Evolutionary conservation across 108 stramenopile genomes (phyloP), one percentile per base, ranked within the genome.

Genomic region (Cyclotella kingstonii): DNA sequence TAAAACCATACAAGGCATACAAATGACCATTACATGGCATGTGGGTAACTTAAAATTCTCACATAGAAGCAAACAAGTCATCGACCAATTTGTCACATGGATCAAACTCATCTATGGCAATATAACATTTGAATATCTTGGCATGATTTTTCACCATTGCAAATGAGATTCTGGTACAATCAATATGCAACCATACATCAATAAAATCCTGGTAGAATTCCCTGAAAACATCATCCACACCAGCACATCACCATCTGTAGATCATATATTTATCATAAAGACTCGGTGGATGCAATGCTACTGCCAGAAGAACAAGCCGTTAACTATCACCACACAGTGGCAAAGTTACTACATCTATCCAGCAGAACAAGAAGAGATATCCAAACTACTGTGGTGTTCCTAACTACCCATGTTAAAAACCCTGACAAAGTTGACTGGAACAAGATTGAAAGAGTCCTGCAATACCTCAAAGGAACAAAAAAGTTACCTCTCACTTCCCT

Each of bases 121-220:
- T 29, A 54, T 38, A 2, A 54, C 39, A 6, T 17, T 36, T 7
- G 53, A 69, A 6, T 83, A 69, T 47, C 63, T 83, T 14, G 82
- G 76, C 5, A 83, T 78, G 73, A 38, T 46, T 2, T 6, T 81
- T 28, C 66, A 75, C 38, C 81, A 57, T 36, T 47, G 26, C 10
- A 38, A 29, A 3, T 3, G 28, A 15, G 74, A 71, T 17, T 11
- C 19, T 10, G 31, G 73, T 14, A 47, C 15, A 27, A 64, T 81
- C 14, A 29, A 21, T 11, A 78, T 81, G 76, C 2, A 33, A 7
- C 17, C 17, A 17, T 72, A 79, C 25, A 7, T 66, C 12, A 21
- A 66, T 3, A 41, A 54, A 22, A 53, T 68, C 9, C 22, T 82
- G 23, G 47, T 72, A 0, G 65, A 51, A 10, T 57, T 72, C 23